Percentiles rank a stretch among this genome's conserved stretches.
These are phyloP conservation scores for Trametes maxima DNA, from an alignment of 768 basidiomycete genomes.

Conservation along the genomic window DNA sequence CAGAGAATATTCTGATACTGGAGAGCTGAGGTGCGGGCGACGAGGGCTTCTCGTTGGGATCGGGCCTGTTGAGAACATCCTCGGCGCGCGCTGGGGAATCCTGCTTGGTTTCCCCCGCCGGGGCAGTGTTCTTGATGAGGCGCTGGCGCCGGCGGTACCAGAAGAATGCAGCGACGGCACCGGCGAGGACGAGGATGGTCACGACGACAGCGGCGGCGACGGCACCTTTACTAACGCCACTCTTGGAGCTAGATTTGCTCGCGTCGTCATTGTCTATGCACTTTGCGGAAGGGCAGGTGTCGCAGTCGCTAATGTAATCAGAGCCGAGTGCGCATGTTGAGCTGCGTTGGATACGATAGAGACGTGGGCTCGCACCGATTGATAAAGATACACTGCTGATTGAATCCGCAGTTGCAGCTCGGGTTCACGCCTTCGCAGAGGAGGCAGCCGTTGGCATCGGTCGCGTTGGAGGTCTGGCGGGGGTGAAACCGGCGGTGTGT, in stretches of 20 bases:
- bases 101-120: constrained; percentile 44
- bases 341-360: background rate
- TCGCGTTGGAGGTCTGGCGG: constrained; percentile 23
- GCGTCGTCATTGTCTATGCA: constrained; percentile 46
- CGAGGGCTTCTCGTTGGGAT: constrained; percentile 69
- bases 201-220: constrained; percentile 76
- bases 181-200: constrained; percentile 57
- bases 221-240: constrained; percentile 64
- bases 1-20: constrained; percentile 51
- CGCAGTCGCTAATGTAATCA: constrained; percentile 52
- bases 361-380: constrained; percentile 48
- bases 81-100: constrained; percentile 77
- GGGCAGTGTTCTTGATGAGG: constrained; percentile 36
- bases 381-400: constrained; percentile 62
- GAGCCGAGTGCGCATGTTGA: constrained; percentile 9
- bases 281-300: constrained; percentile 50
- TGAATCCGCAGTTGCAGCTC: constrained; percentile 55
- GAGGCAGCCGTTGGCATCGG: constrained; percentile 41
- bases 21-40: constrained; percentile 40
- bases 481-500: constrained; percentile 21
- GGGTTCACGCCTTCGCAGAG: constrained; percentile 50
- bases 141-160: constrained; percentile 65
- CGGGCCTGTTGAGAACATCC: constrained; percentile 79
- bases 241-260: constrained; percentile 20
- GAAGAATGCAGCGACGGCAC: constrained; percentile 54